These are phyloP conservation scores for Penicillium taxi DNA, from an alignment of 495 filamentous ascomycete genomes.

Conservation along the genomic window DNA sequence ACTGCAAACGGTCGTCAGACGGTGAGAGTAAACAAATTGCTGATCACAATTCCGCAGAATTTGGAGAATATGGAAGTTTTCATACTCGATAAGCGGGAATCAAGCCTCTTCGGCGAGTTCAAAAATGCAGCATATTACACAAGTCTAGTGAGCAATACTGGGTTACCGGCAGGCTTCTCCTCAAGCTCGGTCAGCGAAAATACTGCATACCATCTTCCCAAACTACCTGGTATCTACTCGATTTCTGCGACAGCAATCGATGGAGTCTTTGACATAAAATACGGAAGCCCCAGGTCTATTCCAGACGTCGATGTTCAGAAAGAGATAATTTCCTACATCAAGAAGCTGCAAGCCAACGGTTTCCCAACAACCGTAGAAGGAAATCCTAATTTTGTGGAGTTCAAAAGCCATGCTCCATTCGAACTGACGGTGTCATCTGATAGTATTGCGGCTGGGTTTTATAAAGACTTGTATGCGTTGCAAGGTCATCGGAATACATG, in stretches of 20 bases:
- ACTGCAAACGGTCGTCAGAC: slow-evolving; percentile 26
- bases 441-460: slow-evolving; percentile 29
- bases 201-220: slow-evolving; percentile 21
- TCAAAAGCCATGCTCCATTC: slow-evolving; percentile 25
- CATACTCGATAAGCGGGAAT: slow-evolving; percentile 29
- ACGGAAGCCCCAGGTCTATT: slow-evolving; percentile 8
- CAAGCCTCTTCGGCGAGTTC: slow-evolving; percentile 25
- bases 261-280: slow-evolving; percentile 14
- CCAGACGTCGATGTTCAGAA: slow-evolving; percentile 1
- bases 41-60: slow-evolving; percentile 39
- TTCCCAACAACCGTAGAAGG: slow-evolving; percentile 5
- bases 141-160: slow-evolving; percentile 33
- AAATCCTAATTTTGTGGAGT: slow-evolving; percentile 14
- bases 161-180: slow-evolving; percentile 21
- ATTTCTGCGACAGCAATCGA: slow-evolving; percentile 14
- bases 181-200: slow-evolving; percentile 4
- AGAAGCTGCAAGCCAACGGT: slow-evolving; percentile 14
- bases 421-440: slow-evolving; percentile 18
- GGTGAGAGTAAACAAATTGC: slow-evolving; percentile 38
- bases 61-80: slow-evolving; percentile 26
- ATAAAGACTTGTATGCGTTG: slow-evolving; percentile 26
- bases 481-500: slow-evolving; percentile 31
- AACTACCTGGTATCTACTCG: slow-evolving; percentile 18
- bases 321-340: slow-evolving; percentile 8
- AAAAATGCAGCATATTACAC: slow-evolving; percentile 36